Percentiles rank a stretch among this genome's conserved stretches.
Evolutionary conservation across 495 filamentous ascomycete species (phyloP).

Genomic region (Aspergillus wentii): DNA sequence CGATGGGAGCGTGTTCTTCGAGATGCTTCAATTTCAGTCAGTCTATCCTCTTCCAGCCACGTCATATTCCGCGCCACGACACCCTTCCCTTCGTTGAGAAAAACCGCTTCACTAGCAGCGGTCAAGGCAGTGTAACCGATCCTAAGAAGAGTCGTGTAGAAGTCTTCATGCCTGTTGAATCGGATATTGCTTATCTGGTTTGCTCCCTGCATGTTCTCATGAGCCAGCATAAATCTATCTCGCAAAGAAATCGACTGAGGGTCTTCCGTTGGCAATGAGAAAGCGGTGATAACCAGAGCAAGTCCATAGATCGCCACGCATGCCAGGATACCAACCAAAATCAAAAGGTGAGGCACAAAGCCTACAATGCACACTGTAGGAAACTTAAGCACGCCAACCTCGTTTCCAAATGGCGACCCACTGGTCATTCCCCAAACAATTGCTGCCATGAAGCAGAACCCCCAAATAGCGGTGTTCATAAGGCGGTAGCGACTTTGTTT

Average conservation of each 20-base stretch:
- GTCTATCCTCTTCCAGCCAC: conserved; percentile 85
- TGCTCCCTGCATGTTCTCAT: conserved; percentile 88
- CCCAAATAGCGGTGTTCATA: conserved; percentile 84
- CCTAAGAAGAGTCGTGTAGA: conserved; percentile 85
- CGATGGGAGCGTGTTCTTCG: conserved; percentile 18
- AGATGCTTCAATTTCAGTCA: conserved; percentile 53
- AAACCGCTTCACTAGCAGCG: conserved; percentile 92
- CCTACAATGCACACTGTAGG: conserved; percentile 94
- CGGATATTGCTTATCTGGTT: conserved; percentile 73
- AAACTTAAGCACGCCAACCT: conserved; percentile 61
- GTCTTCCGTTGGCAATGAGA: conserved; percentile 54
- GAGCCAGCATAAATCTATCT: conserved; percentile 58
- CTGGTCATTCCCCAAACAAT: conserved; percentile 66
- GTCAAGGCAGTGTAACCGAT: conserved; percentile 83
- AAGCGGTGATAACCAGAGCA: conserved; percentile 69
- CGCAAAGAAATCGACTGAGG: conserved; percentile 33
- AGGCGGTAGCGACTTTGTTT: conserved; percentile 74
- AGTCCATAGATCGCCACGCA: conserved; percentile 72
- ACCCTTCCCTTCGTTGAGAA: conserved; percentile 80
- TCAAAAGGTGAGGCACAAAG: conserved; percentile 86
- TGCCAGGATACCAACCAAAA: conserved; percentile 68
- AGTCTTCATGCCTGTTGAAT: conserved; percentile 82
- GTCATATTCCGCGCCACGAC: conserved; percentile 74
- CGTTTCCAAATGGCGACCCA: conserved; percentile 44
- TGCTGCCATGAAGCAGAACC: conserved; percentile 76